Evolutionary conservation across 2,329 filamentous ascomycete genomes (phyloP), one percentile per base, ranked within the genome.

Genomic region (Lasiodiplodia gonubiensis): DNA sequence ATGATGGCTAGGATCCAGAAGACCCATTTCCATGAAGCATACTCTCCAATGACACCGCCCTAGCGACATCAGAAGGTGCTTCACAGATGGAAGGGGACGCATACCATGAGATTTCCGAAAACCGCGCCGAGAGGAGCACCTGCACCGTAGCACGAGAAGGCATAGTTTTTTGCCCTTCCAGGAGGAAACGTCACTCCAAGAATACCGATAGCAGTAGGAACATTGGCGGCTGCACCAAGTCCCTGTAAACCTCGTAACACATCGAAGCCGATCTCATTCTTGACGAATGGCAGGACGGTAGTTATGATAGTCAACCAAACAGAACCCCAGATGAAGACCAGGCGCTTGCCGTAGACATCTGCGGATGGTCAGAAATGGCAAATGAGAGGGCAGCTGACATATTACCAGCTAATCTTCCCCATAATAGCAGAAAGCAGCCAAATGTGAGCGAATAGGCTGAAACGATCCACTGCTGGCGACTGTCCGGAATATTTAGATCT

Each of bases 181-280:
- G 88, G 87, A 1, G 86, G 84, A 63, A 91, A 90, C 0, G 87
- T 90, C 2, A 86, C 85, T 0, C 88, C 88, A 1, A 91, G 77
- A 49, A 91, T 90, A 0, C 89, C 89, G 73, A 91, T 87, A 0
- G 89, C 89, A 0, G 88, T 90, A 0, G 89, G 89, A 0, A 90
- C 87, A 69, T 89, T 90, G 16, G 88, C 87, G 3, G 89, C 89
- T 42, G 86, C 86, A 1, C 88, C 88, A 78, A 91, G 74, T 2
- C 89, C 89, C 70, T 90, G 88, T 18, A 91, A 78, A 0, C 84
- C 89, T 10, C 89, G 81, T 71, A 91, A 86, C 1, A 90, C 64
- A 74, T 90, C 84, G 73, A 91, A 90, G 6, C 83, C 85, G 68
- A 90, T 86, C 76, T 91, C 89, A 66, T 86, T 86, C 0, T 83